Conservation (phyloP, 1,139 yeast genomes). For the Cylindricascospora bacillispora region DNA sequence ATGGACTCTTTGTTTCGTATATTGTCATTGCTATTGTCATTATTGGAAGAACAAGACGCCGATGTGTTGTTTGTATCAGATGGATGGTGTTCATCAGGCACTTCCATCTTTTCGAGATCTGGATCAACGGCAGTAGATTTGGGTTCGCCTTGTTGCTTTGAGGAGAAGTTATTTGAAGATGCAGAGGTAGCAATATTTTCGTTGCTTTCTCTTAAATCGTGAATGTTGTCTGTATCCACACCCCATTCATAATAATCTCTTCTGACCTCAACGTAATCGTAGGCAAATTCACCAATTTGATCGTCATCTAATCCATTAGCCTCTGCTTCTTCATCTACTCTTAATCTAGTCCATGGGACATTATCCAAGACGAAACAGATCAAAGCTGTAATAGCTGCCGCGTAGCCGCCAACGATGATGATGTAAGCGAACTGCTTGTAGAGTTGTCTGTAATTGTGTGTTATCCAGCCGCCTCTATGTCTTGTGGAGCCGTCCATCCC, state of each 20-base stretch:
- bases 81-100: too few species aligned
- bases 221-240: conserved; percentile 17
- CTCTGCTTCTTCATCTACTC: conserved; percentile 78
- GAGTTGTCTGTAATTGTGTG: conserved; percentile 82
- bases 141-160: too few species aligned
- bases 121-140: too few species aligned
- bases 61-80: too few species aligned
- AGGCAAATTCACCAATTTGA: conserved; percentile 96
- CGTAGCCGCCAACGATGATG: conserved; percentile 61
- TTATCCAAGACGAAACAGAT: conserved; percentile 62
- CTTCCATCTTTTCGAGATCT: too few species aligned
- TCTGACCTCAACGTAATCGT: conserved; percentile 93
- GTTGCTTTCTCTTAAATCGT: background rate
- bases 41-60: too few species aligned
- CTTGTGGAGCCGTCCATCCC: conserved; percentile 78
- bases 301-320: conserved; percentile 89
- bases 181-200: too few species aligned
- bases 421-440: conserved; percentile 82
- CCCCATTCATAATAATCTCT: conserved; percentile 79
- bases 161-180: too few species aligned
- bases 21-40: too few species aligned
- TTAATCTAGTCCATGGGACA: conserved; percentile 71
- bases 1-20: too few species aligned
- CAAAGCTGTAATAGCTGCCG: conserved; percentile 64
- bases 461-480: conserved; percentile 85